Conservation (phyloP, 495 filamentous ascomycete species). For the Talaromyces liani region DNA sequence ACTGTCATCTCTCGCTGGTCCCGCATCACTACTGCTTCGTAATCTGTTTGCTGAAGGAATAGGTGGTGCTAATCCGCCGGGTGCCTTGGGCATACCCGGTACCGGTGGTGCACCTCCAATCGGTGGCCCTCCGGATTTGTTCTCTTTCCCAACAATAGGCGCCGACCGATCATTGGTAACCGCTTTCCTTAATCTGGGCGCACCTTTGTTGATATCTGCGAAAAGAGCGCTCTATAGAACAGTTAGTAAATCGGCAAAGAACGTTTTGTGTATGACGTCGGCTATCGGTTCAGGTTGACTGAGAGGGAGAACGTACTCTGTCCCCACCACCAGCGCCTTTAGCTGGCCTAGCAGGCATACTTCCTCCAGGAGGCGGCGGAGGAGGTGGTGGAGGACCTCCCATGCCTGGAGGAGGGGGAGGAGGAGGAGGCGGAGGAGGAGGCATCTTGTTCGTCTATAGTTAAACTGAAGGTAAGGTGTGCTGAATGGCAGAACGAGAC, state of each 20-base stretch:
- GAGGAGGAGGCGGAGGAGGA: conserved; percentile 64
- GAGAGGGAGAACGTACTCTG: conserved; percentile 39
- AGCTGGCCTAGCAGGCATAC: conserved; percentile 39
- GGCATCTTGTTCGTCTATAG: conserved; percentile 40
- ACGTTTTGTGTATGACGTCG: conserved; percentile 1
- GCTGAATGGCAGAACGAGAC: conserved; percentile 9
- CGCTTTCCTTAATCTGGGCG: conserved; percentile 66
- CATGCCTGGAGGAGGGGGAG: conserved; percentile 52
- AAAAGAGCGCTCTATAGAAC: conserved; percentile 72
- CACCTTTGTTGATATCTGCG: conserved; percentile 80
- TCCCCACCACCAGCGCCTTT: conserved; percentile 40
- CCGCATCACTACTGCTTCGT: conserved; percentile 77
- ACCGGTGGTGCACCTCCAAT: conserved; percentile 74
- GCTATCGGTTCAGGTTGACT: not conserved
- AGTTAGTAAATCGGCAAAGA: conserved; percentile 20
- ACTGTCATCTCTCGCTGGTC: conserved; percentile 28
- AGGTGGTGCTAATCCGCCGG: conserved; percentile 68
- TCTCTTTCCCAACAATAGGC: conserved; percentile 54
- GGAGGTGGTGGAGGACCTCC: conserved; percentile 65
- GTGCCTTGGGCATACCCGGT: conserved; percentile 57
- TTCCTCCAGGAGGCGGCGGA: conserved; percentile 52
- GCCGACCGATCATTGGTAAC: conserved; percentile 94
- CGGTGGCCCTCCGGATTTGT: conserved; percentile 48
- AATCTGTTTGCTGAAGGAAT: conserved; percentile 57
- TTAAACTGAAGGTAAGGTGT: not conserved